Conservation (phyloP, 2,329 filamentous ascomycete species). For the Exserohilum turcica region DNA sequence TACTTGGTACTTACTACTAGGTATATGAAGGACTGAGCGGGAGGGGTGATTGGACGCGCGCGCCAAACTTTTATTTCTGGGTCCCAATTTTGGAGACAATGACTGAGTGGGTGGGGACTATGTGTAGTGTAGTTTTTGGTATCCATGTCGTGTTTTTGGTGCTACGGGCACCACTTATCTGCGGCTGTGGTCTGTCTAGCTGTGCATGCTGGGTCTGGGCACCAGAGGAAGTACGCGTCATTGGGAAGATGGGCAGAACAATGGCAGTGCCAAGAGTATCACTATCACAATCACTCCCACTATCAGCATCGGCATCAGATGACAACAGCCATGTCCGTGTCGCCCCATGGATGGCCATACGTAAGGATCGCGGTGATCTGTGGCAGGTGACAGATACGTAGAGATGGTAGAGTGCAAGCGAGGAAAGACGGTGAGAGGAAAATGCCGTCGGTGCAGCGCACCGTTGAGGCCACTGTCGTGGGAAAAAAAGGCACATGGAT, state of each 20-base stretch:
- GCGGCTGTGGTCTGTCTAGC: background rate
- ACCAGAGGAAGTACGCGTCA: background rate
- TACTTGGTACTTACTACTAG: too few relatives aligned
- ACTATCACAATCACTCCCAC: too few relatives aligned
- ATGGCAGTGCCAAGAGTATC: background rate
- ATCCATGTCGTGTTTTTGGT: background rate
- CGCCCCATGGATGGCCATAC: background rate
- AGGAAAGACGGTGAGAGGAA: conserved; percentile 12
- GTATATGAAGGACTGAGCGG: too few relatives aligned
- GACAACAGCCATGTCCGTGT: background rate
- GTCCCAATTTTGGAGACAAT: too few relatives aligned
- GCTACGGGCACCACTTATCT: background rate
- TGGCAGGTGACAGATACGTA: background rate
- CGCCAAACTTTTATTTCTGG: too few relatives aligned
- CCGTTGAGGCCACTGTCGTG: conserved; percentile 4
- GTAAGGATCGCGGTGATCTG: background rate
- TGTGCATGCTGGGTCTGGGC: conserved; percentile 3
- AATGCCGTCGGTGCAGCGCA: conserved; percentile 4
- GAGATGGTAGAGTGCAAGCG: conserved; percentile 5
- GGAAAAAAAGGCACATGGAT: conserved; percentile 5
- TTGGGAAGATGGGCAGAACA: background rate
- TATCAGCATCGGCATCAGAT: background rate
- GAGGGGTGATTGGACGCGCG: too few relatives aligned
- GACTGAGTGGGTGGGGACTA: too few relatives aligned
- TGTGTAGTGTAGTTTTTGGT: too few relatives aligned